These are phyloP conservation scores for Fraxinus greggii DNA, from an alignment of 305 asterid genomes.

Conservation along the genomic window DNA sequence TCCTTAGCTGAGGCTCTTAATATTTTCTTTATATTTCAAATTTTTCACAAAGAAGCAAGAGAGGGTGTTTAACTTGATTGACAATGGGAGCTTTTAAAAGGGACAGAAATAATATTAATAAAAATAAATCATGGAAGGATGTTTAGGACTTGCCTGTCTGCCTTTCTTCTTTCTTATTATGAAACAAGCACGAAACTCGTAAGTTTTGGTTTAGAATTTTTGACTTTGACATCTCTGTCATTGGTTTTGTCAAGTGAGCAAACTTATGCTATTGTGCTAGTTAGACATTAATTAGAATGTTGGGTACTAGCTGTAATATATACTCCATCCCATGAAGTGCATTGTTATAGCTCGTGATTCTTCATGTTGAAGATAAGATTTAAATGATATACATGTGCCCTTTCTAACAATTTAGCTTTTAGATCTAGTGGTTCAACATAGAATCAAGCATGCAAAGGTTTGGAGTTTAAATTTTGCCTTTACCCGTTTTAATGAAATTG, in stretches of 20 bases:
- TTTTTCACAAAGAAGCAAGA: constrained; percentile 5
- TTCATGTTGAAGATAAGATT: not conserved
- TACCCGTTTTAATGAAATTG: not conserved
- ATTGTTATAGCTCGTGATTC: not conserved
- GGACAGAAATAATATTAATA: constrained; percentile 4
- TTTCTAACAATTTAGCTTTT: not conserved
- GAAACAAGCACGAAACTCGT: not conserved
- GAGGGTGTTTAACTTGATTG: constrained; percentile 3
- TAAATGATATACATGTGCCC: not conserved
- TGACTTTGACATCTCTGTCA: not conserved
- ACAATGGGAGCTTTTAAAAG: not conserved
- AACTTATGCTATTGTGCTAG: not conserved
- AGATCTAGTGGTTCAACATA: not conserved
- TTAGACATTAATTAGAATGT: not conserved
- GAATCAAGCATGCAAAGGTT: not conserved
- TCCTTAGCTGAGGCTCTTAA: constrained; percentile 2
- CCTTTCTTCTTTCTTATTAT: not conserved
- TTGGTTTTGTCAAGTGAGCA: not conserved
- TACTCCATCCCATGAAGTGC: constrained; percentile 8
- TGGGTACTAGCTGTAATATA: constrained; percentile 12
- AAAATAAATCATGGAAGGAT: constrained; percentile 17
- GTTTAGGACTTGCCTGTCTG: not conserved
- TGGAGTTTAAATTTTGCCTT: not conserved
- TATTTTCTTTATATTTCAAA: not conserved
- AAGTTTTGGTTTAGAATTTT: not conserved